These are phyloP conservation scores for Berberis vulgaris DNA, from an alignment of 164 flowering plant genomes.

Conservation along the genomic window DNA sequence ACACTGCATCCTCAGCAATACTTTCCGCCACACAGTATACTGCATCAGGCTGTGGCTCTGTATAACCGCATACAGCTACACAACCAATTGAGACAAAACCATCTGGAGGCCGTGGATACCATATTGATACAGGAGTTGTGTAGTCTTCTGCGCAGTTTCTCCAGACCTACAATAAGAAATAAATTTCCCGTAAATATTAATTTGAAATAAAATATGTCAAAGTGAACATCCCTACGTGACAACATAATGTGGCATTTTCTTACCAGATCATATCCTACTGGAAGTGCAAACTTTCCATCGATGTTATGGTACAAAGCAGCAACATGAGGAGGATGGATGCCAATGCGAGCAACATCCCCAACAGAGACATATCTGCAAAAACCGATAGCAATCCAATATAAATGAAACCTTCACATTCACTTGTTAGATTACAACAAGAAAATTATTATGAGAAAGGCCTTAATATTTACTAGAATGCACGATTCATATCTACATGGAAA, in stretches of 20 bases:
- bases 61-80: conserved; percentile 56
- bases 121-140: conserved; percentile 61
- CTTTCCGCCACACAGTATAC: conserved; percentile 58
- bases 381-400: conserved; percentile 1
- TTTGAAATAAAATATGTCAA: too few relatives aligned
- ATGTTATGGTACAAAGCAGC: conserved; percentile 63
- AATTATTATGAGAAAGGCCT: too few relatives aligned
- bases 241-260: conserved; percentile 7
- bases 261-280: conserved; percentile 93
- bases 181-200: not conserved
- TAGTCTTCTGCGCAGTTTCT: conserved; percentile 90
- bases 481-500: too few relatives aligned
- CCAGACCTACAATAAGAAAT: conserved; percentile 59
- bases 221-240: too few relatives aligned
- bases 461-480: too few relatives aligned
- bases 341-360: conserved; percentile 83
- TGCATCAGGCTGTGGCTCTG: conserved; percentile 50
- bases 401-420: too few relatives aligned
- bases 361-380: conserved; percentile 66
- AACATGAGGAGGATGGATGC: conserved; percentile 83
- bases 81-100: conserved; percentile 81
- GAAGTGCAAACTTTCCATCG: conserved; percentile 42
- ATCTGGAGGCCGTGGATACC: conserved; percentile 91
- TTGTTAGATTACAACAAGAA: too few relatives aligned
- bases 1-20: conserved; percentile 54